A percentile compares a stretch with the other conserved stretches of the same genome.
Conservation (phyloP, 192 early-diverging fungal species). For the Thamnidium elegans region DNA sequence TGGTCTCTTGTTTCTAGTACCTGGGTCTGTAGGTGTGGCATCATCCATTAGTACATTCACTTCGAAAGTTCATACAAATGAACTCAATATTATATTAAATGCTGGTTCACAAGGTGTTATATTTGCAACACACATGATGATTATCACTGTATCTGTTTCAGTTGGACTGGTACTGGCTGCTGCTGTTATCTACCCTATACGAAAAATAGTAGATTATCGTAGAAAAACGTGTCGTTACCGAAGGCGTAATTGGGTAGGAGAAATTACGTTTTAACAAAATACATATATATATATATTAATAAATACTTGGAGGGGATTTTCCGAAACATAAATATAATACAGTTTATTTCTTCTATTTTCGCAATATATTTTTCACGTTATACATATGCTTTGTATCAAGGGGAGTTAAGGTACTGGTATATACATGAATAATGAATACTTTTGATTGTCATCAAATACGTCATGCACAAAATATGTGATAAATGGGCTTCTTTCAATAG, state of each 20-base stretch:
- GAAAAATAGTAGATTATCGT: conserved; percentile 18
- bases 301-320: neutral
- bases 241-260: conserved; percentile 20
- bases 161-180: conserved; percentile 19
- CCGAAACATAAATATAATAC: too few species aligned
- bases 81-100: conserved; percentile 16
- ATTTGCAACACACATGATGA: conserved; percentile 24
- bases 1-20: conserved; percentile 23
- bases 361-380: too few species aligned
- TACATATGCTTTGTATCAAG: too few species aligned
- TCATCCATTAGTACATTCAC: conserved; percentile 18
- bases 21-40: conserved; percentile 20
- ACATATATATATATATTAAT: neutral
- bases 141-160: conserved; percentile 19
- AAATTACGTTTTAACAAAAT: conserved; percentile 18
- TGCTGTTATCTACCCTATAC: conserved; percentile 15
- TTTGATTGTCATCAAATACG: too few species aligned
- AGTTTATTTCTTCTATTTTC: too few species aligned
- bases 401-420: too few species aligned
- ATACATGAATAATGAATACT: too few species aligned
- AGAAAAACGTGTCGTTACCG: conserved; percentile 12
- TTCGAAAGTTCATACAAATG: neutral
- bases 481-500: too few species aligned
- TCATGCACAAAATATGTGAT: too few species aligned
- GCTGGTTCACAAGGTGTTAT: conserved; percentile 21